A percentile compares a stretch with the other conserved stretches of the same genome.
Evolutionary conservation across 345 rosid species (phyloP).

Genomic region (Hevea brasiliensis): DNA sequence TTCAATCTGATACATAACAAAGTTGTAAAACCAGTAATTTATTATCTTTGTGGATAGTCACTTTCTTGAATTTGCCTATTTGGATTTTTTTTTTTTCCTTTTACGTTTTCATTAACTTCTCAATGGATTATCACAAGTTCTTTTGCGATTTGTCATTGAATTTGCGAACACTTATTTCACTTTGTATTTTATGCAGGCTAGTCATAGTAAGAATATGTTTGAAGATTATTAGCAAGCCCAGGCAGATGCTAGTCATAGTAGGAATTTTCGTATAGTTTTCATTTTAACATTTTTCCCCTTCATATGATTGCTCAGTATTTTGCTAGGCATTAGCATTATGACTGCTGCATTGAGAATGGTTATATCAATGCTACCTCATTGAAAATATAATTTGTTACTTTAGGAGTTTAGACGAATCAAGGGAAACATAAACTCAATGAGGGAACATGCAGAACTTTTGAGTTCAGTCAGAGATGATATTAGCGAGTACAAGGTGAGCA

Average conservation of each 20-base stretch:
- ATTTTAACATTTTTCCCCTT: not conserved
- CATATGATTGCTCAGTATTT: not conserved
- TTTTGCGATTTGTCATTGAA: not conserved
- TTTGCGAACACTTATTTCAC: not conserved
- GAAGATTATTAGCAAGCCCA: not conserved
- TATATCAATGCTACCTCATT: constrained; percentile 14
- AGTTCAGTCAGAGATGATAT: constrained; percentile 97
- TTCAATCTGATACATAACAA: not conserved
- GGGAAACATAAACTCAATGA: constrained; percentile 86
- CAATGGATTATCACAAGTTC: not conserved
- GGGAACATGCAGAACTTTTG: constrained; percentile 92
- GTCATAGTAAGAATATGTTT: not conserved
- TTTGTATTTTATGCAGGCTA: not conserved
- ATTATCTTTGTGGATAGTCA: not conserved
- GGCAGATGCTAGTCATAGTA: not conserved
- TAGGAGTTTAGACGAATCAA: constrained; percentile 91
- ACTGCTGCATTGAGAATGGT: not conserved
- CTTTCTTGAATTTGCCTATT: not conserved
- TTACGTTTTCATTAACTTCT: not conserved
- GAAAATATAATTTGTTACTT: constrained; percentile 16
- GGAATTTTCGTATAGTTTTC: not conserved
- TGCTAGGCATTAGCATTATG: not conserved
- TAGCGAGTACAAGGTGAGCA: constrained; percentile 80
- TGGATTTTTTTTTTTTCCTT: not conserved
- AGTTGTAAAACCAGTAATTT: not conserved